phyloP scores from a whole-genome alignment of 768 basidiomycete species.

The Kwoniella botswanensis region DNA sequence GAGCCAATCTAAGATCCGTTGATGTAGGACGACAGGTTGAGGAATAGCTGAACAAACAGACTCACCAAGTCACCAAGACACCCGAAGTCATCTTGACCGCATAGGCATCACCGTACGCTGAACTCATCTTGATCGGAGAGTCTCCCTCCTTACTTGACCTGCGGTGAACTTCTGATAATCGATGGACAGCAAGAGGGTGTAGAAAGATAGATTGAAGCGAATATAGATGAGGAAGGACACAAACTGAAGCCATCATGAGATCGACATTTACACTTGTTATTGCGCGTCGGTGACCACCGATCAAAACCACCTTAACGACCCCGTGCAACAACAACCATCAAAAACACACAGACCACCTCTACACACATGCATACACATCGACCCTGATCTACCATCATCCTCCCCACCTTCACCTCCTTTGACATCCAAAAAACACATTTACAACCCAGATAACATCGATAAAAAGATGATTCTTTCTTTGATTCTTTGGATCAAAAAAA shows the following conservation, averaged over 20 bases:
- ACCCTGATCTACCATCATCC: not conserved
- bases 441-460: too few species aligned
- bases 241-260: too few species aligned
- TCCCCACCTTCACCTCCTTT: not conserved
- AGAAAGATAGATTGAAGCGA: too few species aligned
- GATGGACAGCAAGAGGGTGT: too few species aligned
- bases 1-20: too few species aligned
- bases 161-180: too few species aligned
- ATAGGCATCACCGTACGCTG: slow-evolving; percentile 37
- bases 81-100: slow-evolving; percentile 37
- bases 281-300: not conserved
- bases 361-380: not conserved
- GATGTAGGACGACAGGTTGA: too few species aligned
- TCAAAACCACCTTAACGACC: not conserved
- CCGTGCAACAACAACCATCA: not conserved
- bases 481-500: too few species aligned
- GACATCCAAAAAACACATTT: too few species aligned
- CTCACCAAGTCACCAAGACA: slow-evolving; percentile 39
- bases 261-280: not conserved
- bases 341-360: not conserved
- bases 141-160: too few species aligned
- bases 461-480: too few species aligned
- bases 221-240: too few species aligned
- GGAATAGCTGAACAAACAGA: not conserved
- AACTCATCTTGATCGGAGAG: slow-evolving; percentile 5